Evolutionary conservation across 805 yeast species (phyloP).

Genomic region (Yarrowia divulgata): DNA sequence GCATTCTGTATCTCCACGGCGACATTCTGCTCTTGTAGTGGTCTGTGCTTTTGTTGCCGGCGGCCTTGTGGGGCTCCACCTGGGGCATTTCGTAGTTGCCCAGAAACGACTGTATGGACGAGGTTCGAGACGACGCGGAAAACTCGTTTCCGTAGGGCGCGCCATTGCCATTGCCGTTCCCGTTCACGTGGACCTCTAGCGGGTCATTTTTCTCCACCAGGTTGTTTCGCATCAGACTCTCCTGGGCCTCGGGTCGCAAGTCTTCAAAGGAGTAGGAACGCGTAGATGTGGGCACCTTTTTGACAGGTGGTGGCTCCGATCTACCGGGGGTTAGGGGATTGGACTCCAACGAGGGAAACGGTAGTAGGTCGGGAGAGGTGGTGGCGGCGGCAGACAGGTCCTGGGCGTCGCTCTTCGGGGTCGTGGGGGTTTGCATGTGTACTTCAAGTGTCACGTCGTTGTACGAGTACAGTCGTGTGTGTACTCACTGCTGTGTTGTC

Average conservation of each 20-base stretch:
- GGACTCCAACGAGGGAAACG: constrained; percentile 42
- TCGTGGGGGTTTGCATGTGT: constrained; percentile 9
- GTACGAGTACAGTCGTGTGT: neutral
- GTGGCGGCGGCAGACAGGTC: constrained; percentile 3
- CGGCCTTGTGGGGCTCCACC: constrained; percentile 57
- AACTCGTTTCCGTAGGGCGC: neutral
- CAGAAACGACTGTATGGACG: constrained; percentile 43
- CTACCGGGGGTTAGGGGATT: constrained; percentile 42
- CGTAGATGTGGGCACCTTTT: neutral
- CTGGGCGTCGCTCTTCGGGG: constrained; percentile 12
- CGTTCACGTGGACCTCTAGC: neutral
- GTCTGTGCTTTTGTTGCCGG: constrained; percentile 73
- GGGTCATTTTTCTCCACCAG: neutral
- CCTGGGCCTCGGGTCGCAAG: constrained; percentile 31
- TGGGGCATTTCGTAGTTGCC: constrained; percentile 45
- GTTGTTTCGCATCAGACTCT: constrained; percentile 5
- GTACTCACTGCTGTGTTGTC: no score
- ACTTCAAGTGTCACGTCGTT: neutral
- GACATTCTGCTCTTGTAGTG: constrained; percentile 70
- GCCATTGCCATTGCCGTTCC: neutral
- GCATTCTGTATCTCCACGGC: constrained; percentile 54
- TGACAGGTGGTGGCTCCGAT: neutral
- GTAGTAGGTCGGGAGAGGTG: constrained; percentile 39
- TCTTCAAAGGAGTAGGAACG: constrained; percentile 24
- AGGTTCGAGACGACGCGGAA: constrained; percentile 40